These are phyloP conservation scores for Calonectria honghensis DNA, from an alignment of 2,329 filamentous ascomycete species.

Conservation along the genomic window DNA sequence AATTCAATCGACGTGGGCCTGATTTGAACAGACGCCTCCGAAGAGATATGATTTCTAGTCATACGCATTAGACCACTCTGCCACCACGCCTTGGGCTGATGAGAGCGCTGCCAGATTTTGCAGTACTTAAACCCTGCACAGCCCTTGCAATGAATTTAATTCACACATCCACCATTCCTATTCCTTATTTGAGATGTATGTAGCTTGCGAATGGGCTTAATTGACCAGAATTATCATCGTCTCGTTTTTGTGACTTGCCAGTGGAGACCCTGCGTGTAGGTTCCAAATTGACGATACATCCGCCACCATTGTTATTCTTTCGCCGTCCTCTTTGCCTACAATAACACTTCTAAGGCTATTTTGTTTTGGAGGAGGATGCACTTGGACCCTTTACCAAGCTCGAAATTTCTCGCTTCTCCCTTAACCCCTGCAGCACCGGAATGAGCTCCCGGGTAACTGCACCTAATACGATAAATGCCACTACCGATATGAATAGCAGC, in stretches of 20 bases:
- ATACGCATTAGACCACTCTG: slow-evolving; percentile 28
- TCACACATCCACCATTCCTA: neutral
- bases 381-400: neutral
- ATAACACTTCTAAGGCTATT: neutral
- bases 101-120: neutral
- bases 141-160: neutral
- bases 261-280: no score
- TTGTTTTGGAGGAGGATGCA: neutral
- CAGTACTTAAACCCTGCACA: neutral
- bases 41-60: slow-evolving; percentile 29
- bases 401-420: neutral
- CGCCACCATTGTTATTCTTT: no score
- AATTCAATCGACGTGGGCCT: slow-evolving; percentile 6
- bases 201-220: no score
- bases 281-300: no score
- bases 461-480: neutral
- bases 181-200: neutral
- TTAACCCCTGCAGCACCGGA: neutral
- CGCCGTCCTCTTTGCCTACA: no score
- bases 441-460: neutral
- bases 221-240: neutral
- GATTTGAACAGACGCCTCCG: slow-evolving; percentile 28
- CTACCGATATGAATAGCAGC: neutral
- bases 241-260: neutral
- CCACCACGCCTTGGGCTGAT: slow-evolving; percentile 13